Evolutionary conservation across 179 eudicot species (phyloP).

Genomic region (Amaranthus tricolor): DNA sequence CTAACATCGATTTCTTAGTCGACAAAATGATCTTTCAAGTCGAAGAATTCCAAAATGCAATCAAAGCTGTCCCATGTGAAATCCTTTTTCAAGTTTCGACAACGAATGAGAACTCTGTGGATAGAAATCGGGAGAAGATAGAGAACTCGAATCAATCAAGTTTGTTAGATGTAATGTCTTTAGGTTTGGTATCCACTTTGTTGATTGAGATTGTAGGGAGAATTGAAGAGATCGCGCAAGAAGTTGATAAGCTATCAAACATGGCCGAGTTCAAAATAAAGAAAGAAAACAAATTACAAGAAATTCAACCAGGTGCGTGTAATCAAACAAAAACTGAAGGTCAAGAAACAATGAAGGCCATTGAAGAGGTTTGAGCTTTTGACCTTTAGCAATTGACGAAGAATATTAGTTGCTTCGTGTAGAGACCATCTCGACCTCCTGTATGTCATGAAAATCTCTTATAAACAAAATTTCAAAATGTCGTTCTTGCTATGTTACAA

Average conservation of each 20-base stretch:
- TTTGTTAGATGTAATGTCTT: slow-evolving; percentile 57
- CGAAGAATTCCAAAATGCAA: slow-evolving; percentile 57
- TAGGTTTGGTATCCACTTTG: slow-evolving; percentile 60
- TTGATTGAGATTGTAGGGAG: slow-evolving; percentile 64
- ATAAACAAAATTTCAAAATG: not conserved
- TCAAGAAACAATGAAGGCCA: slow-evolving; percentile 36
- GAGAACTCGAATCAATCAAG: slow-evolving; percentile 22
- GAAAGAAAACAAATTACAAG: slow-evolving; percentile 29
- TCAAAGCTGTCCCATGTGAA: slow-evolving; percentile 50
- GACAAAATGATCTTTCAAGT: slow-evolving; percentile 61
- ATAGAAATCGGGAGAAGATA: slow-evolving; percentile 16
- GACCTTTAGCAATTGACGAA: slow-evolving; percentile 10
- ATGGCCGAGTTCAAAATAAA: slow-evolving; percentile 53
- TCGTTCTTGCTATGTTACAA: not conserved
- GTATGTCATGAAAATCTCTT: not conserved
- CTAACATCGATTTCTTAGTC: slow-evolving; percentile 37
- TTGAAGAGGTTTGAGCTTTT: slow-evolving; percentile 41
- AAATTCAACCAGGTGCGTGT: slow-evolving; percentile 24
- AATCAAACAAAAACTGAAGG: slow-evolving; percentile 24
- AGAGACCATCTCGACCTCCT: slow-evolving; percentile 3
- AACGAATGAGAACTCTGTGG: slow-evolving; percentile 4
- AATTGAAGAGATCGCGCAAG: slow-evolving; percentile 50
- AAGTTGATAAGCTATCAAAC: slow-evolving; percentile 50
- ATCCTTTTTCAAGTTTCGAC: slow-evolving; percentile 13
- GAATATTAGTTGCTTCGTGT: slow-evolving; percentile 14